phyloP scores from a whole-genome alignment of 2,329 filamentous ascomycete genomes.

The Blastomyces gilchristii region DNA sequence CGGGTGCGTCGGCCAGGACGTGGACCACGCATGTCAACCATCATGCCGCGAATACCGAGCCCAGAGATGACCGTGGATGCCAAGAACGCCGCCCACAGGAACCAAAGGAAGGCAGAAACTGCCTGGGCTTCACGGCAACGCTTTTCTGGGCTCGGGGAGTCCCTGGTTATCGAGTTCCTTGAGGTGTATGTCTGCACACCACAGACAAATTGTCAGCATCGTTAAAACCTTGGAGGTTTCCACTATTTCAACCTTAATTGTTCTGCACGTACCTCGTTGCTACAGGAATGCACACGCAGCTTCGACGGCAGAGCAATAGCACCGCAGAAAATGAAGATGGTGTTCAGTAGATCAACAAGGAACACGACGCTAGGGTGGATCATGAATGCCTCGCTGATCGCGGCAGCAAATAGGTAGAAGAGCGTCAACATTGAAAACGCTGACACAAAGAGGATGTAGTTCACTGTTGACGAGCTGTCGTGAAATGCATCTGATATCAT shows the following conservation, averaged over 20 bases:
- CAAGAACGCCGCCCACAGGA: constrained; percentile 38
- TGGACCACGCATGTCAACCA: constrained; percentile 8
- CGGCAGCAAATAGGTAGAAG: constrained; percentile 39
- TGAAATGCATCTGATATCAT: constrained; percentile 46
- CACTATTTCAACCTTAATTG: neutral
- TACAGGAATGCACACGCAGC: constrained; percentile 37
- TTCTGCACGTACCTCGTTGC: constrained; percentile 32
- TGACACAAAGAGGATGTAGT: constrained; percentile 42
- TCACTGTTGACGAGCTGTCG: constrained; percentile 46
- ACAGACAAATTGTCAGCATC: neutral
- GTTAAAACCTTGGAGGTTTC: neutral
- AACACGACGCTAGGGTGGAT: constrained; percentile 36
- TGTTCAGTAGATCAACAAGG: constrained; percentile 38
- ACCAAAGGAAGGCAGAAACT: constrained; percentile 43
- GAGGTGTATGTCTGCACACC: constrained; percentile 28
- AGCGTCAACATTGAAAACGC: constrained; percentile 41
- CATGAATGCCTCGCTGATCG: constrained; percentile 32
- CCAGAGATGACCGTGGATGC: constrained; percentile 33
- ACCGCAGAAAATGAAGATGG: constrained; percentile 39
- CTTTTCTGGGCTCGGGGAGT: constrained; percentile 27
- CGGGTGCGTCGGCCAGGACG: constrained; percentile 12
- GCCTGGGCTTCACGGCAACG: constrained; percentile 45
- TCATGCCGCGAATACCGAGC: constrained; percentile 17
- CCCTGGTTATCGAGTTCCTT: constrained; percentile 39
- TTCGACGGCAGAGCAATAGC: constrained; percentile 41